Evolutionary conservation across 495 filamentous ascomycete species (phyloP).

Genomic region (Annulohypoxylon stygium): DNA sequence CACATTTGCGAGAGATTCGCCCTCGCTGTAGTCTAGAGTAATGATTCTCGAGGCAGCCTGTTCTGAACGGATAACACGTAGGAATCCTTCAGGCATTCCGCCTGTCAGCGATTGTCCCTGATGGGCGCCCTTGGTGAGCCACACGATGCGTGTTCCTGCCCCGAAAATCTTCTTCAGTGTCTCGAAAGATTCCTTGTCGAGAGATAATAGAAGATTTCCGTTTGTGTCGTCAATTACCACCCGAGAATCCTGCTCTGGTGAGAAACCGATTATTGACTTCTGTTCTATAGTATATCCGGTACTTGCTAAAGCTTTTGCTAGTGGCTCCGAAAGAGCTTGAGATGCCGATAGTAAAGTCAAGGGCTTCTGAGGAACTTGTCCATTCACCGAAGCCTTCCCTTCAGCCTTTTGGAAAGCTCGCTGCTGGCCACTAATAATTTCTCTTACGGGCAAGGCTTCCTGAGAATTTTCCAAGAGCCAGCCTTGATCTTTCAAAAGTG

Average conservation of each 20-base stretch:
- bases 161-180: not conserved
- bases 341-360: not conserved
- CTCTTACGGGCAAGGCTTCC: too few species aligned
- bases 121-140: not conserved
- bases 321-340: not conserved
- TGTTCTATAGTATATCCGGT: too few species aligned
- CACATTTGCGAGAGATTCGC: not conserved
- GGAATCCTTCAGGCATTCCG: not conserved
- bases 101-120: not conserved
- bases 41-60: not conserved
- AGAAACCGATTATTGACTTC: conserved; percentile 2
- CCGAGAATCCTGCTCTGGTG: not conserved
- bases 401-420: too few species aligned
- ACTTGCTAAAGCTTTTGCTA: not conserved
- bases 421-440: too few species aligned
- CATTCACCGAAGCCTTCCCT: too few species aligned
- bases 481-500: not conserved
- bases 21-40: not conserved
- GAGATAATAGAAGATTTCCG: not conserved
- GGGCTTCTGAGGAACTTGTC: too few species aligned
- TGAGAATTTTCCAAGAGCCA: not conserved
- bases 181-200: not conserved
- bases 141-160: not conserved
- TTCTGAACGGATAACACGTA: not conserved
- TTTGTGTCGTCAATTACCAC: conserved; percentile 2